These are phyloP conservation scores for Paxillus involutus DNA, from an alignment of 768 basidiomycete genomes.

Conservation along the genomic window DNA sequence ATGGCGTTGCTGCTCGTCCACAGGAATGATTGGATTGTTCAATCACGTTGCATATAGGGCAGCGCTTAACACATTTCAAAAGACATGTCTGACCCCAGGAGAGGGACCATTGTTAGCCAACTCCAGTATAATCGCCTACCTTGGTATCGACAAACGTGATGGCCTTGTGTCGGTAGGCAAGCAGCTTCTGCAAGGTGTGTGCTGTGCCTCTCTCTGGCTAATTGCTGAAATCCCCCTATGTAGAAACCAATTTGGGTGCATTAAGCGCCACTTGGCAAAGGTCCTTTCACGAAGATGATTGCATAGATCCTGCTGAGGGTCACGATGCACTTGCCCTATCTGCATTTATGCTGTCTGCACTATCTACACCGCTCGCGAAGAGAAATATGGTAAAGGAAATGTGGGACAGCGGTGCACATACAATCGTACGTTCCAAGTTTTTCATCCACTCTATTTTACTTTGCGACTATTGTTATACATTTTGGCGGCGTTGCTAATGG, in stretches of 20 bases:
- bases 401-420: constrained; percentile 89
- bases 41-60: constrained; percentile 49
- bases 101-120: constrained; percentile 41
- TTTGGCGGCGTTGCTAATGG: constrained; percentile 9
- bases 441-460: not conserved
- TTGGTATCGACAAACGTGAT: constrained; percentile 76
- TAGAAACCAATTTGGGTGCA: constrained; percentile 49
- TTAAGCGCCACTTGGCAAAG: constrained; percentile 56
- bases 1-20: constrained; percentile 16
- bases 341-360: constrained; percentile 81
- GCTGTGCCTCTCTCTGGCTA: constrained; percentile 1
- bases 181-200: constrained; percentile 57
- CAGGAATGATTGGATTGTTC: constrained; percentile 4
- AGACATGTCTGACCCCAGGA: constrained; percentile 19
- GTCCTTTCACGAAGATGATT: constrained; percentile 50
- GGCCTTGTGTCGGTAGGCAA: constrained; percentile 69
- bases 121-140: constrained; percentile 59
- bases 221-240: constrained; percentile 8
- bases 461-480: no score
- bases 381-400: constrained; percentile 76
- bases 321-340: constrained; percentile 68
- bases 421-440: constrained; percentile 50
- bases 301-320: constrained; percentile 41
- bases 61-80: constrained; percentile 62
- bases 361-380: constrained; percentile 58